Base-by-base conservation (phyloP, 1,284 basidiomycete genomes). In the Cystobasidiaceae sp. region DNA sequence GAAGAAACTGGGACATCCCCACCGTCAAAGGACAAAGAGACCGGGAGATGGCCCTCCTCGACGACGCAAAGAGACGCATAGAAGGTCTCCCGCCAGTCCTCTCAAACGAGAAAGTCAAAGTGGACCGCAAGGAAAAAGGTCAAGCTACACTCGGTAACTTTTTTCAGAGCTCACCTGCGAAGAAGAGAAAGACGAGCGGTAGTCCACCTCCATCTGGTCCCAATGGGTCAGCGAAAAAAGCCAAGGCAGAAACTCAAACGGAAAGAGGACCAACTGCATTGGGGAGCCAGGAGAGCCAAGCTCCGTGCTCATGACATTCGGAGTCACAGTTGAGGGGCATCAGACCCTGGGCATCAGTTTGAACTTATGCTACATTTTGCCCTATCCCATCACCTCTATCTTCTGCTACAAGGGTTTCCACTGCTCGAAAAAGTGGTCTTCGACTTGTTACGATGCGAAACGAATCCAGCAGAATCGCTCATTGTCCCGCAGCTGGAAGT, bases 21-120 rank as follows among this genome's bases (percentile, higher is more conserved):
- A 67, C 58, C 1, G 51, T 67, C n/a, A 67, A 67, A 58, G 65
- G 56, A 2, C 65, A 67, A 34, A 44, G 65, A 28, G 65, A 67
- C 4, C 57, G 65, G 2, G 65, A 67, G 49, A 56, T 67, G 17
- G 37, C 39, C 33, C 43, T 67, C 11, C 27, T 67, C 8, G 58
- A 67, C 9, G 65, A 67, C 32, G 65, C 65, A n/a, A 67, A 55
- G 30, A 17, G 50, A 43, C 37, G 59, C n/a, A 44, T 67, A 13
- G 45, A 61, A 49, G 65, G 65, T 37, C 54, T 65, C 19, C 44
- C 62, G 13, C 62, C 62, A 21, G 62, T 65, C 6, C 17, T 49
- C 9, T 39, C 51, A 2, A 49, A 30, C 17, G 62, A 65, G 28
- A 65, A 65, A 30, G 51, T 65, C 7, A 56, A 65, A 27, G 34